Conservation (phyloP, 2,329 filamentous ascomycete species). For the Monosporascus sp. region DNA sequence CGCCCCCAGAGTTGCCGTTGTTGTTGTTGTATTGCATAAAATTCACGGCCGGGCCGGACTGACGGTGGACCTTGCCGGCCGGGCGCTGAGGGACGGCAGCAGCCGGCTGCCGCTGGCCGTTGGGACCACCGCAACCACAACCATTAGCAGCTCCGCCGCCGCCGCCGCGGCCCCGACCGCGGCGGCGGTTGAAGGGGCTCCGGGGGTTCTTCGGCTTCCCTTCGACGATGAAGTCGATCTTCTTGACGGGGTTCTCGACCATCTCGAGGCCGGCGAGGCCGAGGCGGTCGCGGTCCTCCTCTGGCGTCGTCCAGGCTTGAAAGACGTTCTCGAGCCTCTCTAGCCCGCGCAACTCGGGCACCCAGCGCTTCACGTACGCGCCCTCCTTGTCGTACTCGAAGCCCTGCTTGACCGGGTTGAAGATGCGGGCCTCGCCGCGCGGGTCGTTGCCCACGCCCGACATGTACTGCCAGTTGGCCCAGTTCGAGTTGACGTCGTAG, state of each 20-base stretch:
- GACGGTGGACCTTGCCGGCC: not conserved
- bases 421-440: slow-evolving; percentile 63
- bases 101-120: not conserved
- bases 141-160: not conserved
- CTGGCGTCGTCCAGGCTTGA: slow-evolving; percentile 61
- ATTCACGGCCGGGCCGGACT: not conserved
- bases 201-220: slow-evolving; percentile 37
- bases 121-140: not conserved
- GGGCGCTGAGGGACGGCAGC: not conserved
- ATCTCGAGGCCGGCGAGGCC: slow-evolving; percentile 55
- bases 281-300: slow-evolving; percentile 50
- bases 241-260: slow-evolving; percentile 62
- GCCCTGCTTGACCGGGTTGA: slow-evolving; percentile 78
- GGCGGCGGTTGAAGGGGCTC: slow-evolving; percentile 26
- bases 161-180: slow-evolving; percentile 21
- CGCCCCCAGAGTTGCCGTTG: not conserved
- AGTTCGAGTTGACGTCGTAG: slow-evolving; percentile 72
- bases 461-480: slow-evolving; percentile 81
- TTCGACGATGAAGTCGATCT: slow-evolving; percentile 58
- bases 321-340: slow-evolving; percentile 55
- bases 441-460: slow-evolving; percentile 78
- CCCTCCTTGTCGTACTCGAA: slow-evolving; percentile 70
- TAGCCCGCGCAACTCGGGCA: slow-evolving; percentile 59
- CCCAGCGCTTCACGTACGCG: slow-evolving; percentile 67
- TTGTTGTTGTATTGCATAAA: not conserved